Evolutionary conservation across 176 grass and related monocot genomes (phyloP).

Genomic region (Carex myosuroides): DNA sequence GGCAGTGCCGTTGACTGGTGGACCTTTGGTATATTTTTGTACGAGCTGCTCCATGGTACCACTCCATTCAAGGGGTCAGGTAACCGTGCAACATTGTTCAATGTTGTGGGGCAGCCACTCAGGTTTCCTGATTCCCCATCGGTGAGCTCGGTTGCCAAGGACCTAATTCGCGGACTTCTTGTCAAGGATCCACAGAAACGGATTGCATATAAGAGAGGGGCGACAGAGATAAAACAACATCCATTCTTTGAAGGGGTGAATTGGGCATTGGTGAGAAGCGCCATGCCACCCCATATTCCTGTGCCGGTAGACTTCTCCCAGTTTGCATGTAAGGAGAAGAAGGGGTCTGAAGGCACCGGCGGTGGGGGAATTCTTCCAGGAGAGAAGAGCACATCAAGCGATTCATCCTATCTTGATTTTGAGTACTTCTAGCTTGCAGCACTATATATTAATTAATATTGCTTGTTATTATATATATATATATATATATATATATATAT

Average conservation of each 20-base stretch:
- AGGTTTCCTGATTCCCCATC: conserved; percentile 61
- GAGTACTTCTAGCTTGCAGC: conserved; percentile 55
- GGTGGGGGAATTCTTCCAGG: conserved; percentile 20
- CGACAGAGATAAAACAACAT: conserved; percentile 80
- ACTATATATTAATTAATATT: background rate
- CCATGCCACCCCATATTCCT: conserved; percentile 59
- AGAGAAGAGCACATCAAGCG: conserved; percentile 29
- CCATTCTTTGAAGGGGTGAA: conserved; percentile 82
- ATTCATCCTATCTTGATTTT: conserved; percentile 59
- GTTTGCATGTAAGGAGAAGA: conserved; percentile 22
- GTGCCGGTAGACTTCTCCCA: conserved; percentile 22
- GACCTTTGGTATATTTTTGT: conserved; percentile 87
- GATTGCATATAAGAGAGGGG: conserved; percentile 59
- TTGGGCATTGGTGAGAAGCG: conserved; percentile 85
- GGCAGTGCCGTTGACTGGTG: conserved; percentile 96
- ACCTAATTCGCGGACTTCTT: conserved; percentile 75
- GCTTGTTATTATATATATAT: background rate
- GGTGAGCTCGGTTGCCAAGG: conserved; percentile 53
- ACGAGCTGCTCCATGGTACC: conserved; percentile 70
- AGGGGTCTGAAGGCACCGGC: background rate
- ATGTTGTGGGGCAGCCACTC: conserved; percentile 79
- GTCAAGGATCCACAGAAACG: conserved; percentile 69
- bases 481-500: no score
- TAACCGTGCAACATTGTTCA: conserved; percentile 81
- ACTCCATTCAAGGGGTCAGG: conserved; percentile 92